These are phyloP conservation scores for Aspergillus quadrilineatus DNA, from an alignment of 2,329 filamentous ascomycete species.

Conservation along the genomic window DNA sequence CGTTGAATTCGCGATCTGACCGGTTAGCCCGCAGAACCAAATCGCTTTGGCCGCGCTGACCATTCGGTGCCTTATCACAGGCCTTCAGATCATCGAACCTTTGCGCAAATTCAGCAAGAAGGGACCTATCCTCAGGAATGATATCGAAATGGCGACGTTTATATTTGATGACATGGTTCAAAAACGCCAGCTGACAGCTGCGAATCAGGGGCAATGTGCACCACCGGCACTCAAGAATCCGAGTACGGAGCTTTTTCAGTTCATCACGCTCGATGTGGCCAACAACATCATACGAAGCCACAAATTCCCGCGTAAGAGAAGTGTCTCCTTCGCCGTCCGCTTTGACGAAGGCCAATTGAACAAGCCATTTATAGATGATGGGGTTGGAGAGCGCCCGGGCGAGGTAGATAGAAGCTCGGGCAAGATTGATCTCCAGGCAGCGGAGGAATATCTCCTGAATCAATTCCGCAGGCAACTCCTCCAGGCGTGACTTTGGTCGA, in stretches of 20 bases:
- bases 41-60: slow-evolving; percentile 33
- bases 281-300: slow-evolving; percentile 39
- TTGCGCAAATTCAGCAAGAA: slow-evolving; percentile 26
- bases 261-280: slow-evolving; percentile 26
- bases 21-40: slow-evolving; percentile 27
- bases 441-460: slow-evolving; percentile 54
- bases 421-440: slow-evolving; percentile 49
- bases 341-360: slow-evolving; percentile 45
- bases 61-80: slow-evolving; percentile 24
- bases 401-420: slow-evolving; percentile 45
- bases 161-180: slow-evolving; percentile 33
- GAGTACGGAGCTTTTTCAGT: slow-evolving; percentile 35
- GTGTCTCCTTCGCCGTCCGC: slow-evolving; percentile 30
- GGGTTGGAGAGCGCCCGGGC: slow-evolving; percentile 41
- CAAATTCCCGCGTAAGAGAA: slow-evolving; percentile 41
- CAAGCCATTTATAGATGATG: slow-evolving; percentile 44
- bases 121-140: slow-evolving; percentile 22
- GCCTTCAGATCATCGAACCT: slow-evolving; percentile 24
- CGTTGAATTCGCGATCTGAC: neutral
- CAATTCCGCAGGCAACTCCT: slow-evolving; percentile 50
- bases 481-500: slow-evolving; percentile 30
- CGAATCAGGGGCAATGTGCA: slow-evolving; percentile 41
- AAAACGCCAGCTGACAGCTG: slow-evolving; percentile 40
- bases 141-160: slow-evolving; percentile 33
- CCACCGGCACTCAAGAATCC: slow-evolving; percentile 42